Conservation (phyloP, 176 grass and related monocot genomes). For the Microstegium vimineum region DNA sequence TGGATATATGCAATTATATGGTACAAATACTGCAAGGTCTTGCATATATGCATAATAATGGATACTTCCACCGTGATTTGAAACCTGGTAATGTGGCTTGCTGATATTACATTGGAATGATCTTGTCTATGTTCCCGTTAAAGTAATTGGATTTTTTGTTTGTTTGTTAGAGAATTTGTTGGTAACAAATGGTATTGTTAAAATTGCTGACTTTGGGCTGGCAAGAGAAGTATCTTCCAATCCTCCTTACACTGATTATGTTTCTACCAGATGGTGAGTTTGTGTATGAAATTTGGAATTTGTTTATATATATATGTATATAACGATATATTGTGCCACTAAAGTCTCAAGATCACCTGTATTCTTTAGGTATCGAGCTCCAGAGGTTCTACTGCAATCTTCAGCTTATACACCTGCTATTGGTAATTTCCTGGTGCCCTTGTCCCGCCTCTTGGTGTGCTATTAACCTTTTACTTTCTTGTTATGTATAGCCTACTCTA, state of each 20-base stretch:
- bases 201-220: slow-evolving; percentile 97
- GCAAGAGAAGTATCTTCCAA: slow-evolving; percentile 84
- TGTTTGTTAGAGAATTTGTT: slow-evolving; percentile 68
- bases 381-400: slow-evolving; percentile 72
- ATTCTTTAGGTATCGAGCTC: slow-evolving; percentile 74
- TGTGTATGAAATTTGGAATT: background rate
- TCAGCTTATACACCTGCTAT: slow-evolving; percentile 76
- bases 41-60: slow-evolving; percentile 89
- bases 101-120: slow-evolving; percentile 5
- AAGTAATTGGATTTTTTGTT: background rate
- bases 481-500: background rate
- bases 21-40: slow-evolving; percentile 82
- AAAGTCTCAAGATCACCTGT: background rate
- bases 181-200: slow-evolving; percentile 60
- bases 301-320: background rate
- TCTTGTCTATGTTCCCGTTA: background rate
- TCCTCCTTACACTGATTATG: slow-evolving; percentile 95
- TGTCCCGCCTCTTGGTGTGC: background rate
- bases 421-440: slow-evolving; percentile 40
- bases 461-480: background rate
- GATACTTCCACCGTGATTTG: slow-evolving; percentile 90
- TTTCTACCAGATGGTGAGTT: slow-evolving; percentile 95
- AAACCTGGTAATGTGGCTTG: slow-evolving; percentile 73
- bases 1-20: slow-evolving; percentile 61
- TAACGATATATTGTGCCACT: background rate